These are phyloP conservation scores for Guyanaporus albipodus DNA, from an alignment of 768 basidiomycete species.

Conservation along the genomic window DNA sequence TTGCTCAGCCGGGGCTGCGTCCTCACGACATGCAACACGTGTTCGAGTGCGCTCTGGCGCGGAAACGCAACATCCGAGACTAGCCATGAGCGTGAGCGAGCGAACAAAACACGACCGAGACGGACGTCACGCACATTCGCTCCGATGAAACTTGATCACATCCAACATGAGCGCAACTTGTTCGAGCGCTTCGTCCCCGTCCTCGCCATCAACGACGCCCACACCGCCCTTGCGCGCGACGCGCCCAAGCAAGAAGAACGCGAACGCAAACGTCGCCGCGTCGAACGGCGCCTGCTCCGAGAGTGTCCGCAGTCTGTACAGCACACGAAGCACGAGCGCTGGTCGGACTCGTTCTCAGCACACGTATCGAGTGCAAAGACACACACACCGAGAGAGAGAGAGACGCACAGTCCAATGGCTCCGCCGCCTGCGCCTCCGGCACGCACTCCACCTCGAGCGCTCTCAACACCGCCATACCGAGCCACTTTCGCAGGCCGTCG, in stretches of 20 bases:
- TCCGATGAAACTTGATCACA: slow-evolving; percentile 34
- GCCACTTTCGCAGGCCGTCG: slow-evolving; percentile 61
- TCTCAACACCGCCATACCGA: slow-evolving; percentile 82
- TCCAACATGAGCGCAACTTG: slow-evolving; percentile 69
- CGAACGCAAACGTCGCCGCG: slow-evolving; percentile 79
- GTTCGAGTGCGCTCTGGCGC: background rate
- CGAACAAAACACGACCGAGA: too few species aligned
- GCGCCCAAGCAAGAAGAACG: slow-evolving; percentile 67
- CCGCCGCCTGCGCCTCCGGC: too few species aligned
- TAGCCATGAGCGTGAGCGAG: slow-evolving; percentile 6
- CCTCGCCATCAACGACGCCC: slow-evolving; percentile 27
- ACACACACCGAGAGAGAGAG: too few species aligned
- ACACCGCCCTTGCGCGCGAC: slow-evolving; percentile 72
- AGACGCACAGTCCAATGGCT: too few species aligned
- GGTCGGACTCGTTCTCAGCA: too few species aligned
- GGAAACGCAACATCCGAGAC: background rate
- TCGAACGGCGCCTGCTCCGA: slow-evolving; percentile 83
- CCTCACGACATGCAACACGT: background rate
- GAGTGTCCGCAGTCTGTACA: slow-evolving; percentile 78
- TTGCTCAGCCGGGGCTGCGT: background rate
- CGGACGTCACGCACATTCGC: slow-evolving; percentile 23
- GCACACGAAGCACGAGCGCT: slow-evolving; percentile 60
- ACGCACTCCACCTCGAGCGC: slow-evolving; percentile 48
- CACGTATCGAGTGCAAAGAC: too few species aligned
- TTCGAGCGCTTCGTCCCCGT: slow-evolving; percentile 62